Evolutionary conservation across 495 filamentous ascomycete genomes (phyloP).

Genomic region (Sordaria brevicollis): DNA sequence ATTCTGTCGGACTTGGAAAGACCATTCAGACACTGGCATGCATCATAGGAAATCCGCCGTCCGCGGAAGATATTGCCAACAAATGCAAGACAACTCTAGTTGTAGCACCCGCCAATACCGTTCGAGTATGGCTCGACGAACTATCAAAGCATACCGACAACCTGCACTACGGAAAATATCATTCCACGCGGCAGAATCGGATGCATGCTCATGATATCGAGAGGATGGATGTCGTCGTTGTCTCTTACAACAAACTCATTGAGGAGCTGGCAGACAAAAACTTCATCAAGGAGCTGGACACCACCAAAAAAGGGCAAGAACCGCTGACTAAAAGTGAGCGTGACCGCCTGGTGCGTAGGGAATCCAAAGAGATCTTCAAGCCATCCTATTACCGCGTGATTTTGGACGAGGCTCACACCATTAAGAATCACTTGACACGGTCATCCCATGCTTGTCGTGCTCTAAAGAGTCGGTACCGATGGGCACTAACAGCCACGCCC

Average conservation of each 20-base stretch:
- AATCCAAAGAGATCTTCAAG: slow-evolving; percentile 3
- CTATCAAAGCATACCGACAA: slow-evolving; percentile 40
- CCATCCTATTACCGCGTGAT: slow-evolving; percentile 21
- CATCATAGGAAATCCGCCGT: slow-evolving; percentile 43
- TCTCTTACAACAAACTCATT: slow-evolving; percentile 24
- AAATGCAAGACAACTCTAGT: slow-evolving; percentile 42
- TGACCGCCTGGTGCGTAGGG: neutral
- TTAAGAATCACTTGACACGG: slow-evolving; percentile 18
- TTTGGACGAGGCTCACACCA: slow-evolving; percentile 25
- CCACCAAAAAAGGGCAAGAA: no score
- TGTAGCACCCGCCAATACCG: slow-evolving; percentile 51
- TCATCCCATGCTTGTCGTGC: slow-evolving; percentile 1
- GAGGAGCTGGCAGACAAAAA: neutral
- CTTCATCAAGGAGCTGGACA: neutral
- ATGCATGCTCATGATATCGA: no score
- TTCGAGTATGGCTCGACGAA: slow-evolving; percentile 59
- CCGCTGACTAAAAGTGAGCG: slow-evolving; percentile 4
- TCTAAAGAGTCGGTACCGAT: slow-evolving; percentile 10
- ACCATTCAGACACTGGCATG: slow-evolving; percentile 67
- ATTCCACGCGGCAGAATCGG: slow-evolving; percentile 23
- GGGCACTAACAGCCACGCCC: slow-evolving; percentile 26
- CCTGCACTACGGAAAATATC: no score
- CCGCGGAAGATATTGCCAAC: slow-evolving; percentile 8
- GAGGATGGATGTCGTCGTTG: no score
- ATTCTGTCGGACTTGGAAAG: slow-evolving; percentile 70